Evolutionary conservation across 2,329 filamentous ascomycete species (phyloP).

Genomic region (Bipolaris bicolor): DNA sequence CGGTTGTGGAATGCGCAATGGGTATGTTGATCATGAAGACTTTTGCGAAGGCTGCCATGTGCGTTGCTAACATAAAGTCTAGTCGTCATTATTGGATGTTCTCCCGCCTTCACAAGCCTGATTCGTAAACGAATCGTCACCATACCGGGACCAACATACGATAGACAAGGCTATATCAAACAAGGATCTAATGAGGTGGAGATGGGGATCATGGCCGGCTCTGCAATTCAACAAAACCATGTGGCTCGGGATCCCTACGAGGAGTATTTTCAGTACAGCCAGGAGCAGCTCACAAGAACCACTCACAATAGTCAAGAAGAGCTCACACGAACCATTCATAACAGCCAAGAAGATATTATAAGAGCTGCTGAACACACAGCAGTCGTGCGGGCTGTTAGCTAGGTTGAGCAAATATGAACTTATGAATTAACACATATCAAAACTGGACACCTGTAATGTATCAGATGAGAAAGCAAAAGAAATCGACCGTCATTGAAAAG

Average conservation of each 20-base stretch:
- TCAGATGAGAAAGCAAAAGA: constrained; percentile 46
- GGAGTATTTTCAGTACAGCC: constrained; percentile 21
- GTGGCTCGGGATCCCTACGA: constrained; percentile 1
- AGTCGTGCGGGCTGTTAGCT: constrained; percentile 17
- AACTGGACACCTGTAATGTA: no score
- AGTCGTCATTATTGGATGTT: constrained; percentile 26
- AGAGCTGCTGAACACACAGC: constrained; percentile 8
- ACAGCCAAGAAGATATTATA: constrained; percentile 24
- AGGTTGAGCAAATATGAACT: background rate
- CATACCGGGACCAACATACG: constrained; percentile 11
- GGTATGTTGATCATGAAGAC: constrained; percentile 20
- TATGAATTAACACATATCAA: constrained; percentile 43
- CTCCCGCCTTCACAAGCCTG: constrained; percentile 14
- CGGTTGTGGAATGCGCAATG: constrained; percentile 41
- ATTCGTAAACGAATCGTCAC: constrained; percentile 15
- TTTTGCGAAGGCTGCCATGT: no score
- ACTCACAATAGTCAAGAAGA: constrained; percentile 21
- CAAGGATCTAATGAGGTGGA: constrained; percentile 11
- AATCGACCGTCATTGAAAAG: background rate
- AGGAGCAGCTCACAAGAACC: constrained; percentile 19
- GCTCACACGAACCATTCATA: constrained; percentile 13
- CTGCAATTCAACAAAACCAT: background rate
- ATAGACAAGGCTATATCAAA: constrained; percentile 17
- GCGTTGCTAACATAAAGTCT: background rate
- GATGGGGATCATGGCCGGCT: constrained; percentile 14